Percentiles rank a stretch among this genome's conserved stretches.
phyloP scores from a whole-genome alignment of 176 grass and related monocot species.

The Juncus inflexus region DNA sequence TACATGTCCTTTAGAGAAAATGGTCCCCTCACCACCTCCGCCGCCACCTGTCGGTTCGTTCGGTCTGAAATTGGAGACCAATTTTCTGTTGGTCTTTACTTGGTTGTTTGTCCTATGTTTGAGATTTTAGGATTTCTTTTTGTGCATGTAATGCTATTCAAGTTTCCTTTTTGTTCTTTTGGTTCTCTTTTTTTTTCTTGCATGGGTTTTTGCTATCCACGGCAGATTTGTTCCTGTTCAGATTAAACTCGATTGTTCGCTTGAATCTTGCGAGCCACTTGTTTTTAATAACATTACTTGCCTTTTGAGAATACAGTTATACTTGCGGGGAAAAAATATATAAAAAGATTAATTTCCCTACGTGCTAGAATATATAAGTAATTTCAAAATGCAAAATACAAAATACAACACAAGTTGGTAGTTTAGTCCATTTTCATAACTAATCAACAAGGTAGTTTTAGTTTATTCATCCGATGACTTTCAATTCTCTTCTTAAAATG shows the following conservation, averaged over 20 bases:
- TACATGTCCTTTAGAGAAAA: conserved; percentile 62
- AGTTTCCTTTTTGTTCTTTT: not conserved
- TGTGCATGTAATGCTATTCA: not conserved
- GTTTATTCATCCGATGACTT: no score
- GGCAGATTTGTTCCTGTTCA: not conserved
- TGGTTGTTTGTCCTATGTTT: conserved; percentile 6
- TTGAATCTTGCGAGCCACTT: no score
- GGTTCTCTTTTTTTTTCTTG: not conserved
- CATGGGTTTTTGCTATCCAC: not conserved
- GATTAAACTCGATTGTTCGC: not conserved
- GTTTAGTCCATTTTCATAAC: no score
- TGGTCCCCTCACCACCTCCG: not conserved
- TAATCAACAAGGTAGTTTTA: no score
- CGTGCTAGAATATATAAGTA: no score
- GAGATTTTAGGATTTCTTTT: conserved; percentile 20
- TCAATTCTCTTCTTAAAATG: no score
- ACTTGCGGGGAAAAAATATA: no score
- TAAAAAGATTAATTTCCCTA: no score
- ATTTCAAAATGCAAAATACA: no score
- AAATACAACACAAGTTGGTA: no score
- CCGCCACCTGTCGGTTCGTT: conserved; percentile 4
- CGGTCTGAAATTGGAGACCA: conserved; percentile 5
- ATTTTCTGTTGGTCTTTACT: not conserved
- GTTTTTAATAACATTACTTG: no score
- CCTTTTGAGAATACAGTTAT: no score